Evolutionary conservation across 116 monocot genomes (phyloP), one percentile per base, ranked within the genome.

Genomic region (Iris pallida): DNA sequence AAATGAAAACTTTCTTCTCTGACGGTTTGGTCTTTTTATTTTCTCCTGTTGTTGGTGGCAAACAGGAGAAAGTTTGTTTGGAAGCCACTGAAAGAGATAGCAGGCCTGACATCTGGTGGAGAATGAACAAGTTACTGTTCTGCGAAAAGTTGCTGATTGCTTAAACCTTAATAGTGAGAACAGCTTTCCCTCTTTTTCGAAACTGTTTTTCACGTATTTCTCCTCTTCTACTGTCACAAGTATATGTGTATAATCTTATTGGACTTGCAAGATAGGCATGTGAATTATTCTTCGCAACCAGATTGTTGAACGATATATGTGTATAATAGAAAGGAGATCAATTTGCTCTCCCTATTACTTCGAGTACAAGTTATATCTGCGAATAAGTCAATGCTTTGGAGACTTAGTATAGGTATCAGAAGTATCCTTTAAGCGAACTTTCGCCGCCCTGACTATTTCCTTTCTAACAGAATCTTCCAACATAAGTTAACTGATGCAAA

Each of bases 11-110:
- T 30, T 30, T 30, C 3, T 30, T 30, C 30, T 30, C 30, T 30
- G 30, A 30, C 30, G 30, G 30, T 30, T 30, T 30, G 30, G 30
- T 15, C 7, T 16, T 57, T 40, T 40, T 59, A 20, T 40, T 20
- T 42, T 68, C 55, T 68, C 15, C 5, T 20, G 15, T 52, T 53
- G 13, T 13, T 40, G 20, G 7, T 40, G 20, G 4, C 17, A 5
- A 20, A 61, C 88, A 94, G 94, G 90, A 90, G 90, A 65, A 88
- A 83, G 59, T 82, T 94, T 51, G 58, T 85, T 45, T 94, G 94
- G 94, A 88, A 79, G 69, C 90, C 90, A 16, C 78, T 94, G 15
- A 79, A 78, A 63, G 88, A 94, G 72, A 83, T 85, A 41, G 78
- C 94, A 13, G 88, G 88, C 45, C 88, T 94, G 49, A 53, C 82